Evolutionary conservation across 768 basidiomycete genomes (phyloP).

Genomic region (Agrocybe pediades): DNA sequence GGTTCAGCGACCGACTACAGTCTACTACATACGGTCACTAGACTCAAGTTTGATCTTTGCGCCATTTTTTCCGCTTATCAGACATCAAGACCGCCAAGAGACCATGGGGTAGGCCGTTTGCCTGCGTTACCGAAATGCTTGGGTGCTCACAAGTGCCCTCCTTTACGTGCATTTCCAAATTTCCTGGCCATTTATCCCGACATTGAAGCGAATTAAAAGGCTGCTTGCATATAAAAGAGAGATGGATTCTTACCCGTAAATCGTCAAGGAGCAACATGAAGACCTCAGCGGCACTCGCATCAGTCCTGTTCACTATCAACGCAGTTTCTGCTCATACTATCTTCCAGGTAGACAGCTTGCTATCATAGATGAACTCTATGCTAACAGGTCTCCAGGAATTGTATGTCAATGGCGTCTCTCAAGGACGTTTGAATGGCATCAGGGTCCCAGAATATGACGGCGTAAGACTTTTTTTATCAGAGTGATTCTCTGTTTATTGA

Average conservation of each 20-base stretch:
- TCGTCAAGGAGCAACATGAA: conserved; percentile 24
- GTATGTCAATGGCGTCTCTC: conserved; percentile 50
- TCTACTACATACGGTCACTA: too few relatives aligned
- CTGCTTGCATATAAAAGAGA: background rate
- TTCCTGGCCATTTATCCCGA: background rate
- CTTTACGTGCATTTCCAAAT: background rate
- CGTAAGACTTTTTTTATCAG: conserved; percentile 18
- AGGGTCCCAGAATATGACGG: conserved; percentile 46
- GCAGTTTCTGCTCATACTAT: conserved; percentile 52
- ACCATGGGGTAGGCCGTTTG: background rate
- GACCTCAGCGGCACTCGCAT: conserved; percentile 18
- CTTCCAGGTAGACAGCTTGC: conserved; percentile 53
- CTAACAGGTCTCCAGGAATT: conserved; percentile 46
- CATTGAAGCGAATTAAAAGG: background rate
- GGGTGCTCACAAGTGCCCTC: background rate
- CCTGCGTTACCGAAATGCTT: too few relatives aligned
- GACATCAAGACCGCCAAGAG: background rate
- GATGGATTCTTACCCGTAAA: background rate
- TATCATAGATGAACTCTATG: too few relatives aligned
- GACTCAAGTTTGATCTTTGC: background rate
- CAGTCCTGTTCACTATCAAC: conserved; percentile 27
- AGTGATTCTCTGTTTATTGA: background rate
- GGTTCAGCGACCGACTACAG: too few relatives aligned
- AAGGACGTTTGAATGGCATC: conserved; percentile 45
- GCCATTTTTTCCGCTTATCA: background rate